These are phyloP conservation scores for Chrysopogon serrulatus DNA, from an alignment of 176 grass and related monocot genomes.

Conservation along the genomic window DNA sequence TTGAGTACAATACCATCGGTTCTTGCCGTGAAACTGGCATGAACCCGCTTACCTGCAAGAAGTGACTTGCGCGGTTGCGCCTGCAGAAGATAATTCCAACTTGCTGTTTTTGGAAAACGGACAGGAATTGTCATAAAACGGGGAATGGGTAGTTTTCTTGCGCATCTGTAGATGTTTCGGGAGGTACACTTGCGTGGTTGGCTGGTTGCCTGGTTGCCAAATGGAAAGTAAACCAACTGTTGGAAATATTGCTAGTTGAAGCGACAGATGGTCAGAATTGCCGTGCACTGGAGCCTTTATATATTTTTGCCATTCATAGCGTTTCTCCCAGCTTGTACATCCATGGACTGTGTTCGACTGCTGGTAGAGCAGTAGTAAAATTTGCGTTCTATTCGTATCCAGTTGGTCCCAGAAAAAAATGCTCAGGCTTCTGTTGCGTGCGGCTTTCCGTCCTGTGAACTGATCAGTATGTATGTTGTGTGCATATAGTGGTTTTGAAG, in stretches of 20 bases:
- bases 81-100: background rate
- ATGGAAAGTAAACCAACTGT: background rate
- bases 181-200: background rate
- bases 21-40: background rate
- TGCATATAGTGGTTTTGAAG: background rate
- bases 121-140: background rate
- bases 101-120: conserved; percentile 17
- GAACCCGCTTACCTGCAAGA: background rate
- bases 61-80: background rate
- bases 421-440: background rate
- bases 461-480: background rate
- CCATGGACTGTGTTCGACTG: background rate
- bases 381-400: background rate
- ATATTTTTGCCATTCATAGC: background rate
- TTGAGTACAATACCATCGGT: background rate
- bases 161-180: conserved; percentile 2
- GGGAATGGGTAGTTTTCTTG: conserved; percentile 14
- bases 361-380: background rate
- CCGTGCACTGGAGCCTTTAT: background rate
- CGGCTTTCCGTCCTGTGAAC: background rate
- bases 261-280: background rate
- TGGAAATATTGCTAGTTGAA: background rate
- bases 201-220: background rate
- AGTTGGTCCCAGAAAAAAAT: background rate
- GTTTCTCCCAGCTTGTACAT: background rate